phyloP scores from a whole-genome alignment of 176 grass and related monocot species.

The Poa annua region DNA sequence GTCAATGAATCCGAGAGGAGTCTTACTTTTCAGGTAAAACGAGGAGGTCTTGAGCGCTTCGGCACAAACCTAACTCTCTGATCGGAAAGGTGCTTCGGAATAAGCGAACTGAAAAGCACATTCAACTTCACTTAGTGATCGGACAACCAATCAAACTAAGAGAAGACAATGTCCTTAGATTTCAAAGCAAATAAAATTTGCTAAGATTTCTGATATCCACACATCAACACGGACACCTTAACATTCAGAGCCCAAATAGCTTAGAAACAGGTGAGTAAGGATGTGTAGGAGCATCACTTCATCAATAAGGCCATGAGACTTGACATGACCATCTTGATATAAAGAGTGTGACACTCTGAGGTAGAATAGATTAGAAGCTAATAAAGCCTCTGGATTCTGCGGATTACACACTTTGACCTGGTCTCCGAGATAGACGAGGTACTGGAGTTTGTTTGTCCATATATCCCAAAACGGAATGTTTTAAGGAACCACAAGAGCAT shows the following conservation, averaged over 20 bases:
- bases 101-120: no score
- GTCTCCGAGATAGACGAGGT: neutral
- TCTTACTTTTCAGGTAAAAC: no score
- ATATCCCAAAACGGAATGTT: neutral
- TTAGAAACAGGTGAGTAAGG: neutral
- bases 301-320: neutral
- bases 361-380: neutral
- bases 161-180: neutral
- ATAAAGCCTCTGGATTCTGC: neutral
- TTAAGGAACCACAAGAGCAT: neutral
- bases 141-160: neutral
- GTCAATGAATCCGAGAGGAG: no score
- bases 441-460: neutral
- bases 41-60: no score
- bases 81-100: no score
- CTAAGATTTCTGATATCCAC: neutral
- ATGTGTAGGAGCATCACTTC: neutral
- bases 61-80: no score
- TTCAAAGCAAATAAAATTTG: neutral
- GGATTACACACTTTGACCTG: neutral
- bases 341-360: neutral
- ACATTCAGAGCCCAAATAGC: neutral
- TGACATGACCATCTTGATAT: neutral
- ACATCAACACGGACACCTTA: neutral
- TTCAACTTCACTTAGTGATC: no score